A percentile compares a stretch with the other conserved stretches of the same genome.
These are phyloP conservation scores for Paraphaeosphaeria minitans DNA, from an alignment of 2,329 filamentous ascomycete genomes.

Conservation along the genomic window DNA sequence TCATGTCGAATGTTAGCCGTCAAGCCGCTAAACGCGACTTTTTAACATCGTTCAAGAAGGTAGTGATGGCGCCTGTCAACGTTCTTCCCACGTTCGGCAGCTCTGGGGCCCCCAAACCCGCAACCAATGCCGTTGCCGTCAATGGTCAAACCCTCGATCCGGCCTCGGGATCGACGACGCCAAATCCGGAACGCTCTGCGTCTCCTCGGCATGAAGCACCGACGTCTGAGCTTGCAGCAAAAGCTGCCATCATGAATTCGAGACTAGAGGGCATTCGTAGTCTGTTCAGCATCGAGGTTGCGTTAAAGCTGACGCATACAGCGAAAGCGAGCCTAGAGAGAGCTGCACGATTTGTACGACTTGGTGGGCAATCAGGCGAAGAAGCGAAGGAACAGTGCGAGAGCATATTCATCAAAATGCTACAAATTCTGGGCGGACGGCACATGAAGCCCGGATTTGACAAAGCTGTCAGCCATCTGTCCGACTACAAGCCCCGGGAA, in stretches of 20 bases:
- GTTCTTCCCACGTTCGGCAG: conserved; percentile 72
- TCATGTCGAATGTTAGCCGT: conserved; percentile 93
- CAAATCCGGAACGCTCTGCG: conserved; percentile 47
- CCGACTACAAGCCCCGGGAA: conserved; percentile 87
- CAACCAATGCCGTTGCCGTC: conserved; percentile 24
- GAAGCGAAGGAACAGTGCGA: conserved; percentile 89
- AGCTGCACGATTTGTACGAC: conserved; percentile 77
- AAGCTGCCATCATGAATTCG: conserved; percentile 96
- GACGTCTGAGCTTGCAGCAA: conserved; percentile 89
- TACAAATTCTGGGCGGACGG: conserved; percentile 81
- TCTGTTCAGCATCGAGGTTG: conserved; percentile 95
- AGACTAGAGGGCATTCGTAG: conserved; percentile 93
- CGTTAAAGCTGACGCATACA: conserved; percentile 83
- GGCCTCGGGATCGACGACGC: conserved; percentile 36
- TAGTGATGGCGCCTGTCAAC: conserved; percentile 98
- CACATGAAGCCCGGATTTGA: conserved; percentile 95
- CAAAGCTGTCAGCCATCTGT: conserved; percentile 88
- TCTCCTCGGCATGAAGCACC: conserved; percentile 66
- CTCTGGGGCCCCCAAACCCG: conserved; percentile 44
- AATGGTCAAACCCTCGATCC: conserved; percentile 41
- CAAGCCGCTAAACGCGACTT: conserved; percentile 98
- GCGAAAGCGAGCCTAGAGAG: conserved; percentile 89
- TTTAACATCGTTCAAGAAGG: conserved; percentile 93
- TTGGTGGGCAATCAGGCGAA: conserved; percentile 79
- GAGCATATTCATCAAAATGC: conserved; percentile 81